Base-by-base conservation (phyloP, 2,329 filamentous ascomycete genomes). In the Epichloe hybrida region DNA sequence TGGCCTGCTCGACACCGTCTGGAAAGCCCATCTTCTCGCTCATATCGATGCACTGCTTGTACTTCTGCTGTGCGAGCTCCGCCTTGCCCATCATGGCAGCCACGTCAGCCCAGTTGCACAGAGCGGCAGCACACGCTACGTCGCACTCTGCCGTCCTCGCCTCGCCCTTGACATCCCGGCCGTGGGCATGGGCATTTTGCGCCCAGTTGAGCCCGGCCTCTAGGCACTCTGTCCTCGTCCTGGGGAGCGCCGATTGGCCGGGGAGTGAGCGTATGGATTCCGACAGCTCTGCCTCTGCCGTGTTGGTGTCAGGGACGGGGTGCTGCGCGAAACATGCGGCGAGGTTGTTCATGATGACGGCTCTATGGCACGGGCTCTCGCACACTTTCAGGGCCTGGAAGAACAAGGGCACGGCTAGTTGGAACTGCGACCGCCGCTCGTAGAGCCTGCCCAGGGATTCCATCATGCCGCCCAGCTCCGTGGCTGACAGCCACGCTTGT, bases 31-130 rank as follows among this genome's bases (percentile, higher is more conserved):
- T 62, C 56, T 70, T 72, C 57, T 69, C 71, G 54, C 79, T 76
- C 64, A 91, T 64, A 20, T 73, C 73, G 50, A 79, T 75, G 9
- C 86, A 84, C 62, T 94, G 79, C 50, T 75, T 69, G 61, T 86
- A 95, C 61, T 77, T 78, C 58, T 73, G 74, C 59, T 75, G 75
- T 2, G 91, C 89, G 56, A 85, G 75, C 4, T 71, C 70, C 1
- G 73, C 60, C 58, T 86, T 76, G 1, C 84, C 83, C 53, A 82
- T 69, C 77, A 93, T 83, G 56, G 86, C 81, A 0, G 86, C 84
- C 57, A 96, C 83, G 59, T 94, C 86, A 23, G 83, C 91, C 49
- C 95, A 77, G 62, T 94, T 95, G 65, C 88, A 86, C n/a, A 86
- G 81, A 7, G 90, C 86, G 5, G 84, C 85, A 2, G 84, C 85